These are phyloP conservation scores for Pichia pseudocactophila DNA, from an alignment of 805 yeast genomes.

Conservation along the genomic window DNA sequence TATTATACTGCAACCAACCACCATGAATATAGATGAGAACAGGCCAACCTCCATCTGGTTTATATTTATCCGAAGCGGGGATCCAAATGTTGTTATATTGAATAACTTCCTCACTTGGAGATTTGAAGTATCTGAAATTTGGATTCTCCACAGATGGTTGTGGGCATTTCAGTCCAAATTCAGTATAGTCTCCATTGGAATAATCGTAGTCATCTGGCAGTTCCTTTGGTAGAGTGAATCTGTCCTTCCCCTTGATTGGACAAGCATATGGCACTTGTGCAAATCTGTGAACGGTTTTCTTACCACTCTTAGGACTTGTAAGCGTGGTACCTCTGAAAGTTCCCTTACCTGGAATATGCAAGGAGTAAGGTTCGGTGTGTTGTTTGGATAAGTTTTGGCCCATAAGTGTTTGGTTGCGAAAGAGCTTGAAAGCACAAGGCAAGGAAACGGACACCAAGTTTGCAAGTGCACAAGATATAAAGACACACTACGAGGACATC, in stretches of 20 bases:
- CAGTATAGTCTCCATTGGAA: conserved; percentile 29
- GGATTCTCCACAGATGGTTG: conserved; percentile 30
- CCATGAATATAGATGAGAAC: conserved; percentile 35
- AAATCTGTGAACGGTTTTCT: conserved; percentile 21
- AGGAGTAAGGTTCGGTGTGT: conserved; percentile 12
- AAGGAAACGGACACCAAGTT: conserved; percentile 20
- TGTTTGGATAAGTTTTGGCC: conserved; percentile 16
- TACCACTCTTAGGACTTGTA: conserved; percentile 9
- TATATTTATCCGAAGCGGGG: conserved; percentile 25
- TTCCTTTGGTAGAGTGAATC: conserved; percentile 26
- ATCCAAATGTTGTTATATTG: conserved; percentile 31
- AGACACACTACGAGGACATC: neutral
- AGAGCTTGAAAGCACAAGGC: conserved; percentile 16
- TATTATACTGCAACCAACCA: conserved; percentile 33
- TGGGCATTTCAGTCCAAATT: conserved; percentile 29
- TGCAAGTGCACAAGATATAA: neutral
- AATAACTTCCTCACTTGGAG: conserved; percentile 29
- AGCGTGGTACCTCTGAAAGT: conserved; percentile 23
- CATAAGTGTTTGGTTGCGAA: conserved; percentile 10
- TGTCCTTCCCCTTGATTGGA: conserved; percentile 20
- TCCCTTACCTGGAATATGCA: conserved; percentile 22
- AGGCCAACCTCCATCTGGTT: conserved; percentile 35
- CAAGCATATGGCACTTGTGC: conserved; percentile 30
- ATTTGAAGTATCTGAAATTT: conserved; percentile 15
- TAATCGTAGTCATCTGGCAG: conserved; percentile 30